Evolutionary conservation across 768 basidiomycete genomes (phyloP), one percentile per base, ranked within the genome.

Genomic region (Leccinum imitatum): DNA sequence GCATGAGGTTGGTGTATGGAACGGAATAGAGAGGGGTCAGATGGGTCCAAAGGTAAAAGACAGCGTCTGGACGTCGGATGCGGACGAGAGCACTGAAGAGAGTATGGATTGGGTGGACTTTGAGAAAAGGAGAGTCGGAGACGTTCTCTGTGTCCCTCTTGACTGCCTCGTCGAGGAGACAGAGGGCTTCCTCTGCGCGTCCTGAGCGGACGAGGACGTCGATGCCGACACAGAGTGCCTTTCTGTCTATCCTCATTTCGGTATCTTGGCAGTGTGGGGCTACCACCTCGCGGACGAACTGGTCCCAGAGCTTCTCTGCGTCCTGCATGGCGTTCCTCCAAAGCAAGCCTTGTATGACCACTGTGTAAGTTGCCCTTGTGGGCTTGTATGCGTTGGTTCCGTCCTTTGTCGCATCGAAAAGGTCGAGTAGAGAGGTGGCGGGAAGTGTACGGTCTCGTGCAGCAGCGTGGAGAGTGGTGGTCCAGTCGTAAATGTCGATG

Each of bases 41-140:
- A 25, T 84, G 73, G n/a, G 87, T 84, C 87, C 89, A 93, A 1
- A 92, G 66, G 47, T 74, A 74, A 69, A 90, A 87, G 4, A 87
- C 79, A 7, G 81, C 74, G 63, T 90, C 88, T 0, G 87, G 87
- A 3, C 89, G 82, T 31, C 78, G 74, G 19, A 78, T 77, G 21
- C 77, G 78, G 25, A 78, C 76, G 46, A 92, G 76, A 0, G 80
- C 63, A 11, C 71, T 68, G 69, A 87, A 76, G 65, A 86, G 80
- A 19, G 75, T 69, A 63, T 82, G 82, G 50, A 79, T 69, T 1
- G 65, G 69, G 50, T 71, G 67, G 7, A 63, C 65, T 39, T 61
- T 69, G 46, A 71, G 59, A 44, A 59, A 70, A 19, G 63, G 30
- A 1, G 64, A 64, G 3, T 35, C 37, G 1, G 27, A 25, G 1